Conservation (phyloP, 305 asterid genomes). For the Fraxinus sp. region DNA sequence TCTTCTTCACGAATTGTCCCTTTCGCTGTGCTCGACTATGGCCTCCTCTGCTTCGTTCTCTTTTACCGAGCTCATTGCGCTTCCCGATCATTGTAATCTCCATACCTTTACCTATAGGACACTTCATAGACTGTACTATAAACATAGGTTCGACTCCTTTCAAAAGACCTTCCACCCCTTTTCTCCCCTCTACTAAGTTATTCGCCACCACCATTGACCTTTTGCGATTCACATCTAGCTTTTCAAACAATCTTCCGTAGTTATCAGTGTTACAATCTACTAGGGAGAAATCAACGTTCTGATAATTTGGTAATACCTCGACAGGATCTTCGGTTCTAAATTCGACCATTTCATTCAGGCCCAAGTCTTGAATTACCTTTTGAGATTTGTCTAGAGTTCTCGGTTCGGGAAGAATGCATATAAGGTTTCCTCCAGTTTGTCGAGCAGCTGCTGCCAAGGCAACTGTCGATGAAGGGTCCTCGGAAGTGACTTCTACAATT, state of each 20-base stretch:
- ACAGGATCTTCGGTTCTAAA: slow-evolving; percentile 59
- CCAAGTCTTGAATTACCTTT: slow-evolving; percentile 48
- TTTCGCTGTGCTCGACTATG: slow-evolving; percentile 31
- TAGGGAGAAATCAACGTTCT: slow-evolving; percentile 54
- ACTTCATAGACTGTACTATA: slow-evolving; percentile 50
- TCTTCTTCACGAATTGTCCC: slow-evolving; percentile 1
- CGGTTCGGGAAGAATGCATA: slow-evolving; percentile 54
- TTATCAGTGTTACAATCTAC: slow-evolving; percentile 49
- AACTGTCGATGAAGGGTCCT: slow-evolving; percentile 52
- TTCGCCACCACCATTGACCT: slow-evolving; percentile 60
- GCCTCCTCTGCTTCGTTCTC: slow-evolving; percentile 29
- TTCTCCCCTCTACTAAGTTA: slow-evolving; percentile 55
- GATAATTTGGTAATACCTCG: slow-evolving; percentile 38
- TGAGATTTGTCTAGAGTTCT: slow-evolving; percentile 37
- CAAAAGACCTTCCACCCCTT: slow-evolving; percentile 44
- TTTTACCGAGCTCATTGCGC: not conserved
- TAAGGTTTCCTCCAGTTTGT: slow-evolving; percentile 61
- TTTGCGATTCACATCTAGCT: slow-evolving; percentile 47
- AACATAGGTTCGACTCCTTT: slow-evolving; percentile 41
- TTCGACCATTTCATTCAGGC: slow-evolving; percentile 51
- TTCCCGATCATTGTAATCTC: slow-evolving; percentile 57
- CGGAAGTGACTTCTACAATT: slow-evolving; percentile 57
- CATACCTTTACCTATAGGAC: slow-evolving; percentile 60
- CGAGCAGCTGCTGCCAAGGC: slow-evolving; percentile 73
- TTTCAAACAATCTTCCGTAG: slow-evolving; percentile 32